Percentiles rank a stretch among this genome's conserved stretches.
Evolutionary conservation across 805 yeast genomes (phyloP).

Genomic region (Tetrapisispora phaffii): DNA sequence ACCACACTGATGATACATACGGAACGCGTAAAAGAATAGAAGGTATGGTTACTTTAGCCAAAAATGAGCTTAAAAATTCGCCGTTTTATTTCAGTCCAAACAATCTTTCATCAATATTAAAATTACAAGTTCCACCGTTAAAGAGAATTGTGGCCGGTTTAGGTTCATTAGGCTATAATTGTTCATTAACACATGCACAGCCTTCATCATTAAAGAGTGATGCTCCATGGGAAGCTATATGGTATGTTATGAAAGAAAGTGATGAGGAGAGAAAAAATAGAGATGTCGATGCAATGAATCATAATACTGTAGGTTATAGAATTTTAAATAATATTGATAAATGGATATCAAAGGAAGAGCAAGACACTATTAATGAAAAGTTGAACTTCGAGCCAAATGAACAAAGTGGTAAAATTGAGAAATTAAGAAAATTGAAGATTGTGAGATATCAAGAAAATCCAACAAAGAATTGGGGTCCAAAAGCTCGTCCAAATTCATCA

Average conservation of each 20-base stretch:
- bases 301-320: constrained; percentile 49
- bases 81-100: constrained; percentile 84
- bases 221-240: constrained; percentile 74
- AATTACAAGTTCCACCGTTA: constrained; percentile 76
- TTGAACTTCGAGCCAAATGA: constrained; percentile 53
- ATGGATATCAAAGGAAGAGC: constrained; percentile 12
- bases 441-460: constrained; percentile 91
- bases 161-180: constrained; percentile 72
- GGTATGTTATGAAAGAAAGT: constrained; percentile 55
- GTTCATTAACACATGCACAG: constrained; percentile 82
- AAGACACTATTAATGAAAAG: constrained; percentile 5
- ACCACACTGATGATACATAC: constrained; percentile 47
- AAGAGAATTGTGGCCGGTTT: constrained; percentile 65
- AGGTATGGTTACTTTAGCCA: constrained; percentile 87
- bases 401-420: constrained; percentile 46
- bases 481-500: constrained; percentile 51
- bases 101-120: constrained; percentile 61
- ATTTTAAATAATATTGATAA: constrained; percentile 35
- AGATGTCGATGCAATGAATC: constrained; percentile 32
- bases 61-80: constrained; percentile 48
- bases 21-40: constrained; percentile 75
- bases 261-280: constrained; percentile 44
- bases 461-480: constrained; percentile 94
- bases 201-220: constrained; percentile 80
- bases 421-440: constrained; percentile 63